Base-by-base conservation (phyloP, 2,329 filamentous ascomycete genomes). In the Scedosporium apiospermum region DNA sequence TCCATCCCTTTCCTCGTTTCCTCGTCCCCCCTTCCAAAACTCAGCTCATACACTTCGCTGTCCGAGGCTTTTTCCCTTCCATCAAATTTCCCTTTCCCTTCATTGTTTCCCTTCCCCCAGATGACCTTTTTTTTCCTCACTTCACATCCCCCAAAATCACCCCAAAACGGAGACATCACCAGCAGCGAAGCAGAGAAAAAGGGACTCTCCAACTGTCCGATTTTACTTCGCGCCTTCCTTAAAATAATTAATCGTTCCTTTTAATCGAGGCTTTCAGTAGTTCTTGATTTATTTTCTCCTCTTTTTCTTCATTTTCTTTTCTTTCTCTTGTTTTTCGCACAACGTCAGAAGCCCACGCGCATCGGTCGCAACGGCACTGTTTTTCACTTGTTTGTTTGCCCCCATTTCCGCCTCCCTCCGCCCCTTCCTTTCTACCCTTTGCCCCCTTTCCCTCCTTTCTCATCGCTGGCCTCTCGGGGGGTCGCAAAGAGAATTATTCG, bases 191-290 rank as follows among this genome's bases (percentile, higher is more conserved):
- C 59, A 51, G 21, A 55, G 23, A 51, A 34, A 65, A 64, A 67
- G 63, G 61, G 63, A 60, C 51, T 62, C 57, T 61, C 61, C 62
- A 62, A 66, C 64, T 66, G 60, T 65, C 64, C 65, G 57, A 34
- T 61, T 64, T 61, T 23, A 60, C 61, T 67, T 67, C 64, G 66
- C 66, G 65, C 65, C 65, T 65, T 65, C 66, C 61, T 67, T 57
- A 55, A 38, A 30, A 55, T 55, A 62, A 63, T 60, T 64, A 66
- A 66, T 66, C 60, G 59, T 62, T 63, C 61, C 60, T 66, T 66
- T 63, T 61, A 58, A 68, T 75, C 74, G 75, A 77, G 75, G 73
- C 75, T 77, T 77, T 82, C 65, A 72, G 71, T 82, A 81, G 80
- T 75, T 73, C 75, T 82, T 78, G 78, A 71, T 70, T 67, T 63